Conservation (phyloP, 768 basidiomycete species). For the Termitomyces sp. region DNA sequence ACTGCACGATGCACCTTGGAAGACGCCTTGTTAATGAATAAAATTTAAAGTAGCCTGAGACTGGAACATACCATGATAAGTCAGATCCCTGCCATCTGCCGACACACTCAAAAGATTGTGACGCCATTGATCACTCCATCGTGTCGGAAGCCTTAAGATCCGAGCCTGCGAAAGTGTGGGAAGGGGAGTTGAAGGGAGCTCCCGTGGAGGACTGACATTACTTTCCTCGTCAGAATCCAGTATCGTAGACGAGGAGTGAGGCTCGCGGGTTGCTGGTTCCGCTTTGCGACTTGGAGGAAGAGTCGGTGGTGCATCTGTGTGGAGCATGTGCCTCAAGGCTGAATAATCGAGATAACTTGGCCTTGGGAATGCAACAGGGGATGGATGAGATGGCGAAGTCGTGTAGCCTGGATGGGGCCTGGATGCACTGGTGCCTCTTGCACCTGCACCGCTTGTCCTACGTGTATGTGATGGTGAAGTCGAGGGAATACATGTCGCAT, state of each 20-base stretch:
- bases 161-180: slow-evolving; percentile 32
- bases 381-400: slow-evolving; percentile 26
- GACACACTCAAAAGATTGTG: slow-evolving; percentile 58
- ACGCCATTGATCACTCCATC: slow-evolving; percentile 75
- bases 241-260: slow-evolving; percentile 22
- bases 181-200: slow-evolving; percentile 28
- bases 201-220: slow-evolving; percentile 45
- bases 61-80: slow-evolving; percentile 54
- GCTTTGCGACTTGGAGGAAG: slow-evolving; percentile 36
- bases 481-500: slow-evolving; percentile 41
- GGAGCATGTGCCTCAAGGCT: slow-evolving; percentile 65
- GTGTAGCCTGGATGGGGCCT: slow-evolving; percentile 26
- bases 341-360: slow-evolving; percentile 79
- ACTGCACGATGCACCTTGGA: slow-evolving; percentile 45
- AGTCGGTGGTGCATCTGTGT: slow-evolving; percentile 44
- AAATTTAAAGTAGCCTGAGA: background rate
- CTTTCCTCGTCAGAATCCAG: slow-evolving; percentile 72
- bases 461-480: slow-evolving; percentile 47
- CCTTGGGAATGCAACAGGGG: slow-evolving; percentile 48
- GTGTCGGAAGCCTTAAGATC: slow-evolving; percentile 62
- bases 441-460: slow-evolving; percentile 36
- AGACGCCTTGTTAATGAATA: background rate
- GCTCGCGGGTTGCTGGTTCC: slow-evolving; percentile 23
- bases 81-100: slow-evolving; percentile 69
- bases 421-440: slow-evolving; percentile 27